These are phyloP conservation scores for Leccinum truebloodii DNA, from an alignment of 768 basidiomycete genomes.

Conservation along the genomic window DNA sequence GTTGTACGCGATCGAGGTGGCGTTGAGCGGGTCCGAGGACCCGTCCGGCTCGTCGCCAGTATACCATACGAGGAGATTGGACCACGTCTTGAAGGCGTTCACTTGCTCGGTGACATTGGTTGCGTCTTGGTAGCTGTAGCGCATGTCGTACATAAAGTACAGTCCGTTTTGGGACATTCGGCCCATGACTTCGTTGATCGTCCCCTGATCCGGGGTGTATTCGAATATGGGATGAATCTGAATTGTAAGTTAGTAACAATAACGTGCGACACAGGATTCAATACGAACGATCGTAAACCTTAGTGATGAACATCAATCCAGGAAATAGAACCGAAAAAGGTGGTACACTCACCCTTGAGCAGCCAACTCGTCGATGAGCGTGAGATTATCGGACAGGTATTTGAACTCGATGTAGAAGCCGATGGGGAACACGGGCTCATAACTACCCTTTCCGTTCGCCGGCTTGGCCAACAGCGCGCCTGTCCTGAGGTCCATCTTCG, in stretches of 20 bases:
- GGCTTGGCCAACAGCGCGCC: conserved; percentile 54
- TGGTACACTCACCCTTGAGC: conserved; percentile 25
- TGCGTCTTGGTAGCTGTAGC: conserved; percentile 63
- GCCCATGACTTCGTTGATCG: conserved; percentile 49
- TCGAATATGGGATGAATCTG: conserved; percentile 72
- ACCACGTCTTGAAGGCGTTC: conserved; percentile 60
- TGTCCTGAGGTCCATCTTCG: conserved; percentile 61
- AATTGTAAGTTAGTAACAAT: conserved; percentile 8
- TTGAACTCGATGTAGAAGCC: conserved; percentile 48
- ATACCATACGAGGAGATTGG: conserved; percentile 72
- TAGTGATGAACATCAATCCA: conserved; percentile 1
- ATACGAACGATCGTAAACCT: conserved; percentile 34
- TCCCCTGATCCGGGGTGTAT: conserved; percentile 55
- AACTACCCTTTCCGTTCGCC: conserved; percentile 47
- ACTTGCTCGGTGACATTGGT: conserved; percentile 65
- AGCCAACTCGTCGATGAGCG: conserved; percentile 34
- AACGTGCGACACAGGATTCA: not conserved
- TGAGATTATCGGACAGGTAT: conserved; percentile 18
- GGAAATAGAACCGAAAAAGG: not conserved
- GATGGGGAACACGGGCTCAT: conserved; percentile 49
- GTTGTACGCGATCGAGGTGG: conserved; percentile 47
- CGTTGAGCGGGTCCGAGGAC: conserved; percentile 62
- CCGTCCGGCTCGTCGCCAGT: conserved; percentile 76
- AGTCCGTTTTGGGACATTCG: conserved; percentile 62
- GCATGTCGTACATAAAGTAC: conserved; percentile 85